Base-by-base conservation (phyloP, 2,329 filamentous ascomycete species). In the Pleoardoris graminearum region DNA sequence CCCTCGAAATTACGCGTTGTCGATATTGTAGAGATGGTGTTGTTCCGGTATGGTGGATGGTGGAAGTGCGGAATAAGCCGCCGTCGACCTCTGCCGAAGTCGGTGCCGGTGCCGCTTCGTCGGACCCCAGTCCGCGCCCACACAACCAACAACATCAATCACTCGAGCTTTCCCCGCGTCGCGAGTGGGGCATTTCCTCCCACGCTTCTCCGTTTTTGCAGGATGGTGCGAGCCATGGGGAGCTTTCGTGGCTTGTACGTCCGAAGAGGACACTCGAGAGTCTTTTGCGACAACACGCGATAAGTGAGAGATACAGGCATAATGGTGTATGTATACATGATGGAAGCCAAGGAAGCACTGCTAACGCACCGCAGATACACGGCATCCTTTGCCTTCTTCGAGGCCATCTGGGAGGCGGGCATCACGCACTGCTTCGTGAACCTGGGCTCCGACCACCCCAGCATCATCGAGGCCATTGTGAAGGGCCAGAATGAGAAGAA, bases 351-450 rank as follows among this genome's bases (percentile, higher is more conserved):
- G 39, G 8, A 22, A 6, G n/a, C 2, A n/a, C 30, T n/a, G 7
- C 51, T 54, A 25, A 57, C 30, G 21, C 4, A 8, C 11, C 14
- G 2, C 38, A 76, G 73, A 56, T 88, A 92, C 69, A 92, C 89
- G 7, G 84, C 89, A 11, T 90, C 88, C 0, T 89, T 86, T 65
- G 89, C 89, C 70, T 91, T 93, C 73, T 91, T 93, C 59, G 89
- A 93, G 77, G 87, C 88, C 27, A 76, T 92, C 43, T 90, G 86
- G 85, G 87, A 90, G 50, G 72, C 72, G 11, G 73, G 73, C 49
- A 61, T 76, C 25, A 69, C 65, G 2, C 65, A 75, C 39, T 81
- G 81, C 73, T 82, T 85, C 63, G 85, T 87, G 53, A 88, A 88
- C 65, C 76, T 88, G 25, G 85, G 86, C n/a, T 85, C 82, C 22